Conservation (phyloP, 257 asterid genomes). For the Capsicum rhomboideum region DNA sequence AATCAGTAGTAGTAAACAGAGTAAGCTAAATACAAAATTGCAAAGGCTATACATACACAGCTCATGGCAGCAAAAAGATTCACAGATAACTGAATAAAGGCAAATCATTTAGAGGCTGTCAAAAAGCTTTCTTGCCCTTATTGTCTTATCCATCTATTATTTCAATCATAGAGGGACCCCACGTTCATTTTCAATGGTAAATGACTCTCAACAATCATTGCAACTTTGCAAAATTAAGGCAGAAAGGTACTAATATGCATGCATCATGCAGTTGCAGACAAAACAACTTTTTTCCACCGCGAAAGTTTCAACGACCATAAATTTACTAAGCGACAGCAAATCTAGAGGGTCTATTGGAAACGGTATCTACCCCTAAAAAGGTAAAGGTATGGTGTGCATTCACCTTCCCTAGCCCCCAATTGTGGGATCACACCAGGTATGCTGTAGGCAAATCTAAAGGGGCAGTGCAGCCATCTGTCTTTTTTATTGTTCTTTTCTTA, state of each 20-base stretch:
- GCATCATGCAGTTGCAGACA: background rate
- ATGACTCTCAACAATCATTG: constrained; percentile 10
- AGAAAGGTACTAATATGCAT: background rate
- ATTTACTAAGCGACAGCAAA: background rate
- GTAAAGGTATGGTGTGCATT: background rate
- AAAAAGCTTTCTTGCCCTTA: background rate
- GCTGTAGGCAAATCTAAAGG: background rate
- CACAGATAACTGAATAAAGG: background rate
- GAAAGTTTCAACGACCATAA: background rate
- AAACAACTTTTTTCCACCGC: background rate
- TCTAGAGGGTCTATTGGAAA: background rate
- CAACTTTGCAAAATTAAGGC: background rate
- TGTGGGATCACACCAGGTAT: background rate
- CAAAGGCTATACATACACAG: background rate
- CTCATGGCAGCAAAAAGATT: background rate
- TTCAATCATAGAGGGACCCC: constrained; percentile 13
- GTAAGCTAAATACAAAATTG: background rate
- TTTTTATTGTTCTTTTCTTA: background rate
- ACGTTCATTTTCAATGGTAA: background rate
- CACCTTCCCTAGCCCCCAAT: background rate
- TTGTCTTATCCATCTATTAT: background rate
- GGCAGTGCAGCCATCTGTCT: background rate
- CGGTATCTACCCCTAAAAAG: background rate
- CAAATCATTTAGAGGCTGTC: background rate
- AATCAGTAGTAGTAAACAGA: background rate